These are phyloP conservation scores for Gyromitra esculenta DNA, from an alignment of 2,329 filamentous ascomycete species.

Conservation along the genomic window DNA sequence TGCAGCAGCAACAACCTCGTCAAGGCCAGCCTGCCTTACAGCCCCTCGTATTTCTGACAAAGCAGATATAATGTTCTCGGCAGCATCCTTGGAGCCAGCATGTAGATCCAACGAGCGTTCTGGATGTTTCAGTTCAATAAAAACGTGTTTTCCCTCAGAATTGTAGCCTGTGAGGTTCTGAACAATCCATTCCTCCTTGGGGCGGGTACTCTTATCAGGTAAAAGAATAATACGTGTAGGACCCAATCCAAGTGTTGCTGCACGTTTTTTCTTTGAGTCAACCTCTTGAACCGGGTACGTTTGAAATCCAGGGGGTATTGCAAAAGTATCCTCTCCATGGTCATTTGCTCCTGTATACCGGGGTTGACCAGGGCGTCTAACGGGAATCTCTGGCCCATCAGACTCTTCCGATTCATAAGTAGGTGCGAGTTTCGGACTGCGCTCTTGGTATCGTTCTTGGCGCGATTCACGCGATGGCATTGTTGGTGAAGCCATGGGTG, in stretches of 20 bases:
- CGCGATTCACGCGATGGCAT: conserved; percentile 35
- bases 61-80: conserved; percentile 87
- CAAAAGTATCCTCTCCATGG: conserved; percentile 46
- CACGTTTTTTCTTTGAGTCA: conserved; percentile 58
- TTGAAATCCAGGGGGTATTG: conserved; percentile 55
- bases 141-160: conserved; percentile 97
- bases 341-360: conserved; percentile 35
- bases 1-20: conserved; percentile 85
- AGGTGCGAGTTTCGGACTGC: conserved; percentile 10
- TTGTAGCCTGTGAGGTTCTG: conserved; percentile 98
- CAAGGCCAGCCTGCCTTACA: conserved; percentile 80
- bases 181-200: conserved; percentile 89
- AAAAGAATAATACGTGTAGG: conserved; percentile 91
- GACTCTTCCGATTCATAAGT: conserved; percentile 53
- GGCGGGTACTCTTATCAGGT: conserved; percentile 82
- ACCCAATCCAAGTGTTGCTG: conserved; percentile 62
- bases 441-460: conserved; percentile 35
- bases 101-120: conserved; percentile 97
- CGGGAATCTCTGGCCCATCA: conserved; percentile 54
- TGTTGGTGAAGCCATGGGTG: conserved; percentile 45
- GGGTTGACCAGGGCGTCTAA: conserved; percentile 50
- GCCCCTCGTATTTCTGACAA: conserved; percentile 90
- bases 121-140: conserved; percentile 88
- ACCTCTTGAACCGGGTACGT: conserved; percentile 57
- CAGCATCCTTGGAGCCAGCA: conserved; percentile 95